A percentile compares a stretch with the other conserved stretches of the same genome.
phyloP scores from a whole-genome alignment of 1,139 yeast genomes.

The Pichia sp. region DNA sequence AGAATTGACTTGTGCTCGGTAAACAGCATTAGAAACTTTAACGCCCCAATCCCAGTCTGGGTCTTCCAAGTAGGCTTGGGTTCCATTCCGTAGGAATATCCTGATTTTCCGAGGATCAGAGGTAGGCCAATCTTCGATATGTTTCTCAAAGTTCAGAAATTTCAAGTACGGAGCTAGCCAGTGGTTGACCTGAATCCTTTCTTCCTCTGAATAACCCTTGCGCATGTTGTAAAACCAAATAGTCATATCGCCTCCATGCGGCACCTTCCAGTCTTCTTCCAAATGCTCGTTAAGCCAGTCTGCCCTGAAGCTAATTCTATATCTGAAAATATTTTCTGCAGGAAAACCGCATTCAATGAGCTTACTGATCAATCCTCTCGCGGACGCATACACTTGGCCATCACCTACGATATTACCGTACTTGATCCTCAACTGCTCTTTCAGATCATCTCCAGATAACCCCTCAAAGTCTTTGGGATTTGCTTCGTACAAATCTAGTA shows the following conservation, averaged over 20 bases:
- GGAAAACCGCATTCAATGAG: conserved; percentile 31
- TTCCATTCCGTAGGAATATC: conserved; percentile 30
- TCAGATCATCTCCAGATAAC: conserved; percentile 18
- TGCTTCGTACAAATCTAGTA: conserved; percentile 32
- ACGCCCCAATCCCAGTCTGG: conserved; percentile 37
- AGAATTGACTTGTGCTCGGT: conserved; percentile 21
- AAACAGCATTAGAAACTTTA: conserved; percentile 31
- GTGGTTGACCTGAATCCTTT: conserved; percentile 22
- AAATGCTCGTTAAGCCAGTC: conserved; percentile 31
- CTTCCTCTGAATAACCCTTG: conserved; percentile 31
- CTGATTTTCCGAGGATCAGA: conserved; percentile 26
- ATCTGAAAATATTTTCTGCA: conserved; percentile 31
- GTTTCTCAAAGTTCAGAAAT: conserved; percentile 27
- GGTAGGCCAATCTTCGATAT: conserved; percentile 31
- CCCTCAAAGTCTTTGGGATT: conserved; percentile 11
- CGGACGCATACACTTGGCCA: conserved; percentile 39
- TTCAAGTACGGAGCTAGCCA: conserved; percentile 33
- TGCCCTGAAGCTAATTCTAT: conserved; percentile 34
- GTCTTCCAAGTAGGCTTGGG: conserved; percentile 28
- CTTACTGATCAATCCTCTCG: conserved; percentile 35
- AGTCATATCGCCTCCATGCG: conserved; percentile 35
- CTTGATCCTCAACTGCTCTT: conserved; percentile 24
- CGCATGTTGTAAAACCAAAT: conserved; percentile 34
- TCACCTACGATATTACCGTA: conserved; percentile 39
- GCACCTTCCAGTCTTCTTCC: conserved; percentile 30